Evolutionary conservation across 768 basidiomycete genomes (phyloP).

Genomic region (Suillus ampliporus): DNA sequence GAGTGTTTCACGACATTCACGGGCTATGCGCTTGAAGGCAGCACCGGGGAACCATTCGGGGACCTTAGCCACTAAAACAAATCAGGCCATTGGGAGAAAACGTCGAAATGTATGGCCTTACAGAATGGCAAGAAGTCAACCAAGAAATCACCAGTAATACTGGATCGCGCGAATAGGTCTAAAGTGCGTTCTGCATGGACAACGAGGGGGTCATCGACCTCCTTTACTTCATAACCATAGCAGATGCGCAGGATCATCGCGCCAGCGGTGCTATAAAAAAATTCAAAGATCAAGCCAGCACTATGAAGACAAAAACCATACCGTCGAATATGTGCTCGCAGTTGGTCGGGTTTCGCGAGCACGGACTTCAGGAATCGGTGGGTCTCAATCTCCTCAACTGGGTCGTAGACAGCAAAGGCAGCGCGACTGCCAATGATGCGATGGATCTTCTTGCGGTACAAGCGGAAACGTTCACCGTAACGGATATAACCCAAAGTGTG

Average conservation of each 20-base stretch:
- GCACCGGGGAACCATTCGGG: conserved; percentile 44
- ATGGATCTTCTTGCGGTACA: conserved; percentile 20
- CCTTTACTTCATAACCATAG: conserved; percentile 46
- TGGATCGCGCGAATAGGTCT: conserved; percentile 15
- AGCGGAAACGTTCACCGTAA: conserved; percentile 17
- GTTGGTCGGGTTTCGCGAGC: conserved; percentile 18
- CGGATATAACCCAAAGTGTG: conserved; percentile 15
- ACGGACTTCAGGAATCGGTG: conserved; percentile 24
- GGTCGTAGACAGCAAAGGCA: conserved; percentile 15
- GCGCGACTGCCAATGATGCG: conserved; percentile 19
- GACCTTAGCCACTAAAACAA: conserved; percentile 31
- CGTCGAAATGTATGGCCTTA: neutral
- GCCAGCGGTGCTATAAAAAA: conserved; percentile 17
- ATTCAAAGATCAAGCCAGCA: no score
- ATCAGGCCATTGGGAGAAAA: conserved; percentile 4
- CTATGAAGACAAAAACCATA: conserved; percentile 11
- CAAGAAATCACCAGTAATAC: conserved; percentile 20
- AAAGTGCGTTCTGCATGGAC: conserved; percentile 31
- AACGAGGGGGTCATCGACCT: conserved; percentile 44
- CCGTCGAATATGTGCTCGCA: conserved; percentile 29
- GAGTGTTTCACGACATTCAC: conserved; percentile 31
- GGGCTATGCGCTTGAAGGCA: conserved; percentile 39
- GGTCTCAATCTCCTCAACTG: conserved; percentile 26
- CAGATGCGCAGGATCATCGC: conserved; percentile 43
- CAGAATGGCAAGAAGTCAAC: conserved; percentile 29